Percentiles rank a stretch among this genome's conserved stretches.
These are phyloP conservation scores for Euphorbia pulcherrima DNA, from an alignment of 345 rosid genomes.

Conservation along the genomic window DNA sequence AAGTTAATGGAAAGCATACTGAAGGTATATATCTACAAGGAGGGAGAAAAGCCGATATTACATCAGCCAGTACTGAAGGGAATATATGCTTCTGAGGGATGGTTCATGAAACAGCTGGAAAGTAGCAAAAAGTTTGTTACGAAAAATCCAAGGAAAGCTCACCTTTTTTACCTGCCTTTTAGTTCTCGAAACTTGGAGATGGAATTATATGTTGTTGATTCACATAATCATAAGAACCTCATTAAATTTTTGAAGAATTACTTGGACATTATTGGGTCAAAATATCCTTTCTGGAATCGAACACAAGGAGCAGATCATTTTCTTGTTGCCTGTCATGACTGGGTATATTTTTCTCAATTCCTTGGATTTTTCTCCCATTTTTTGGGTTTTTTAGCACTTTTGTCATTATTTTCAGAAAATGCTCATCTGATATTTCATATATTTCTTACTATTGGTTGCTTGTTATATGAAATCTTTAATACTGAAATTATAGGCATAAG, in stretches of 20 bases:
- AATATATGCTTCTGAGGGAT: slow-evolving; percentile 96
- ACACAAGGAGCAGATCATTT: slow-evolving; percentile 92
- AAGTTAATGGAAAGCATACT: slow-evolving; percentile 82
- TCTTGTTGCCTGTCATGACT: slow-evolving; percentile 94
- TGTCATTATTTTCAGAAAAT: background rate
- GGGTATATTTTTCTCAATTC: slow-evolving; percentile 50
- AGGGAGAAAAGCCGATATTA: slow-evolving; percentile 73
- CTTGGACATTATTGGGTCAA: slow-evolving; percentile 52
- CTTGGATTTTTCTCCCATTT: slow-evolving; percentile 5
- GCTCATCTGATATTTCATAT: background rate
- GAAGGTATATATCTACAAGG: slow-evolving; percentile 76
- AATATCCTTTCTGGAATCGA: slow-evolving; percentile 81
- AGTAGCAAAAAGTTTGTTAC: slow-evolving; percentile 63
- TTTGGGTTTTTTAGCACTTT: slow-evolving; percentile 1
- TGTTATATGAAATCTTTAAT: background rate
- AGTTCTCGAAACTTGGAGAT: slow-evolving; percentile 79
- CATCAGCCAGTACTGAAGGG: slow-evolving; percentile 73
- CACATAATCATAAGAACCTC: slow-evolving; percentile 67
- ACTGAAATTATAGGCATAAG: background rate
- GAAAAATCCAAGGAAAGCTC: slow-evolving; percentile 60
- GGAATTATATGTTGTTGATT: slow-evolving; percentile 58
- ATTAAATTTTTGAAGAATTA: slow-evolving; percentile 55
- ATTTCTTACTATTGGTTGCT: background rate
- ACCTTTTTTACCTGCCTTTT: slow-evolving; percentile 84
- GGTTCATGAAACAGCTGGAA: slow-evolving; percentile 89